phyloP scores from a whole-genome alignment of 768 basidiomycete species.

The Leccinum rimulosum region DNA sequence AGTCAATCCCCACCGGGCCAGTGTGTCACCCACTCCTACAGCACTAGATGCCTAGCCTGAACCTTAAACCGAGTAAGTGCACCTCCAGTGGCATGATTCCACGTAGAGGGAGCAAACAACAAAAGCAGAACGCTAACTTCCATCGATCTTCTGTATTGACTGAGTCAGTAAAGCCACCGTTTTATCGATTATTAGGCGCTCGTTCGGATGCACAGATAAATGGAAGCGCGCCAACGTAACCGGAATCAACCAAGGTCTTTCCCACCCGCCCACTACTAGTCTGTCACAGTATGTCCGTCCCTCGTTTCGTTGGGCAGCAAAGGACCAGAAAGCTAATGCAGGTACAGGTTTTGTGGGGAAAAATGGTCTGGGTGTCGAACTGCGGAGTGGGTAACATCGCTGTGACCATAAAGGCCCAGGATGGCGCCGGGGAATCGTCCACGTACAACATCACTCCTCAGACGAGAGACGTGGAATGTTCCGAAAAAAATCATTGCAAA shows the following conservation, averaged over 20 bases:
- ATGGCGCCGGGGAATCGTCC: not conserved
- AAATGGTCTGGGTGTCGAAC: constrained; percentile 21
- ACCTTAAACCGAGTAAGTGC: not conserved
- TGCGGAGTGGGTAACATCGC: not conserved
- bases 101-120: not conserved
- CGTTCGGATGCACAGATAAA: not conserved
- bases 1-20: not conserved
- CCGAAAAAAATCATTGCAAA: constrained; percentile 6
- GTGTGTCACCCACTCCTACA: no score
- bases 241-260: not conserved
- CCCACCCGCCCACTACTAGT: not conserved
- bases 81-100: not conserved
- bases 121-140: not conserved
- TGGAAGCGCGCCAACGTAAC: not conserved
- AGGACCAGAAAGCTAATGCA: not conserved
- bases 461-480: not conserved
- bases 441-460: constrained; percentile 1
- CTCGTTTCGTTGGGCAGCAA: not conserved
- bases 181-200: not conserved
- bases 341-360: not conserved
- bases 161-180: not conserved
- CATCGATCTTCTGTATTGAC: not conserved
- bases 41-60: not conserved
- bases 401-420: constrained; percentile 7
- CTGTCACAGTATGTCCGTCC: not conserved